A percentile compares a stretch with the other conserved stretches of the same genome.
These are phyloP conservation scores for Nannochloris sp. DNA, from an alignment of 139 green algal genomes.

Conservation along the genomic window DNA sequence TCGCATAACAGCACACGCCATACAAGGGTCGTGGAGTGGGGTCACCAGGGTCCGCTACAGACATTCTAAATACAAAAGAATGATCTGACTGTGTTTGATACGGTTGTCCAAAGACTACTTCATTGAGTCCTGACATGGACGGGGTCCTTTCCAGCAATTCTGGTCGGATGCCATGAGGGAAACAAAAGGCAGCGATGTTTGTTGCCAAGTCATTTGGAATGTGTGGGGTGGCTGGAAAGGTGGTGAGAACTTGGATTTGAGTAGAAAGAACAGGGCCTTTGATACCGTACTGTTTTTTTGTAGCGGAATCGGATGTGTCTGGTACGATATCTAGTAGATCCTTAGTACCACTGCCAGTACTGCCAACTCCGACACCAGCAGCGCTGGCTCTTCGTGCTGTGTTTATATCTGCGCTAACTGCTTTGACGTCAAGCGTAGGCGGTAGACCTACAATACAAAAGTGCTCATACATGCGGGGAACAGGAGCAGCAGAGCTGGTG, in stretches of 20 bases:
- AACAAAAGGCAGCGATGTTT: conserved; percentile 64
- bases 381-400: background rate
- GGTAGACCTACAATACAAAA: conserved; percentile 67
- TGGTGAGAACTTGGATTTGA: conserved; percentile 11
- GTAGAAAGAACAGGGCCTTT: conserved; percentile 11
- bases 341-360: too few relatives aligned
- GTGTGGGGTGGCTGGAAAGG: background rate
- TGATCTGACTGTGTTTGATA: conserved; percentile 40
- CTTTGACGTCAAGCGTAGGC: conserved; percentile 49
- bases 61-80: conserved; percentile 69
- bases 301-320: background rate
- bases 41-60: conserved; percentile 42
- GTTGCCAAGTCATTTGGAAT: conserved; percentile 28
- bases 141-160: conserved; percentile 58
- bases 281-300: conserved; percentile 20
- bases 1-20: conserved; percentile 71
- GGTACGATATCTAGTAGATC: background rate
- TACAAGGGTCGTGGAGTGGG: conserved; percentile 48
- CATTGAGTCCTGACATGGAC: conserved; percentile 56
- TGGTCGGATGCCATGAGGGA: conserved; percentile 57
- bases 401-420: conserved; percentile 16
- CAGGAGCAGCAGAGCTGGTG: background rate
- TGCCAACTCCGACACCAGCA: conserved; percentile 6
- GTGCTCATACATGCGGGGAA: conserved; percentile 46
- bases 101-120: conserved; percentile 63